Conservation (phyloP, 2,329 filamentous ascomycete species). For the Cercospora brassicicola region DNA sequence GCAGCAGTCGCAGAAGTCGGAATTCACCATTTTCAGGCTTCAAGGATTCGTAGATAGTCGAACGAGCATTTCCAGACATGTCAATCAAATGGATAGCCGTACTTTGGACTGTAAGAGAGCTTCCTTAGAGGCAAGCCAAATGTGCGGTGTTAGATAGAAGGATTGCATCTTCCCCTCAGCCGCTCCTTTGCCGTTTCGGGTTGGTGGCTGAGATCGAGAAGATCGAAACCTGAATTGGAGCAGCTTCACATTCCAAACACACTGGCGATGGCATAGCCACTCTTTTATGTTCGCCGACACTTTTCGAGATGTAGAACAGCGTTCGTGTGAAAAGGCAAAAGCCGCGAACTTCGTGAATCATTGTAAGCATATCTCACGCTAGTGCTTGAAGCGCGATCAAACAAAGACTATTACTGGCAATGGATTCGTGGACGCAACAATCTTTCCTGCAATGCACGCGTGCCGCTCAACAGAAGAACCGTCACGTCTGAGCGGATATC, state of each 20-base stretch:
- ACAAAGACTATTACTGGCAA: neutral
- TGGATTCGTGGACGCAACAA: neutral
- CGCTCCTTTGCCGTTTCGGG: neutral
- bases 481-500: neutral
- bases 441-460: neutral
- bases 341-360: neutral
- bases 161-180: neutral
- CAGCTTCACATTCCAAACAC: neutral
- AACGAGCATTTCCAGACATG: neutral
- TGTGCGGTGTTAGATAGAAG: neutral
- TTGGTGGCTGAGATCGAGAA: neutral
- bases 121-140: neutral
- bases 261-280: neutral
- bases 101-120: no score
- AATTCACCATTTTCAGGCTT: neutral
- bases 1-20: neutral
- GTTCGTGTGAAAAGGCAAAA: neutral
- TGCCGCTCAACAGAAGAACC: neutral
- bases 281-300: neutral
- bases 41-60: neutral
- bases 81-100: neutral
- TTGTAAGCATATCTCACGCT: neutral
- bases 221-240: neutral
- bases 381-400: neutral
- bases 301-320: neutral